Evolutionary conservation across 805 yeast species (phyloP).

Genomic region (Pichia cephalocereana): DNA sequence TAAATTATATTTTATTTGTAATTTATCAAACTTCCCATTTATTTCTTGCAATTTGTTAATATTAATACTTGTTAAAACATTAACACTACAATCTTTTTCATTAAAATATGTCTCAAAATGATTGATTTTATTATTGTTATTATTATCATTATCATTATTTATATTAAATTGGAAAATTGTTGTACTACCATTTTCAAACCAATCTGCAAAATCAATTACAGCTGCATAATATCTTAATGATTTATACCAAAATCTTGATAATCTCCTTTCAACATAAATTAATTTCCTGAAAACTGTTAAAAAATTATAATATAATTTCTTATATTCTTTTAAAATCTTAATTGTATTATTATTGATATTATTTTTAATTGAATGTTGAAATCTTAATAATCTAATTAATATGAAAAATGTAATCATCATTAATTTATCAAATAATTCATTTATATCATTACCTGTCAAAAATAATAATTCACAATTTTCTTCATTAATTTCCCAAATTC

Average conservation of each 20-base stretch:
- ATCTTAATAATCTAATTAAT: conserved; percentile 5
- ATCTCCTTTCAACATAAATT: neutral
- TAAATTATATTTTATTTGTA: neutral
- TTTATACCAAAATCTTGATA: conserved; percentile 7
- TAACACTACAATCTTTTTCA: neutral
- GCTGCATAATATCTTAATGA: conserved; percentile 7
- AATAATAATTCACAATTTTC: neutral
- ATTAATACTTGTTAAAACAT: neutral
- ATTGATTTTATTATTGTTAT: neutral
- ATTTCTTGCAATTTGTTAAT: neutral
- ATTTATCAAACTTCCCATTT: neutral
- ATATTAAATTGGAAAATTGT: neutral
- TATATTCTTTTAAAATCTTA: neutral
- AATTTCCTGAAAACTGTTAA: neutral
- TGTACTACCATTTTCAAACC: conserved; percentile 8
- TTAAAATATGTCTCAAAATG: neutral
- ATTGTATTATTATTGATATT: neutral
- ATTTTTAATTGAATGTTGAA: neutral
- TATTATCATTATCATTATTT: neutral
- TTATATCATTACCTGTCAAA: neutral
- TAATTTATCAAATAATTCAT: conserved; percentile 1
- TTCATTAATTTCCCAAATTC: neutral
- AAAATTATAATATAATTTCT: neutral
- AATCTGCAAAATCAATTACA: conserved; percentile 7
- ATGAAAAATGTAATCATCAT: conserved; percentile 1